Evolutionary conservation across 768 basidiomycete genomes (phyloP).

Genomic region (Cyclocybe aegerita): DNA sequence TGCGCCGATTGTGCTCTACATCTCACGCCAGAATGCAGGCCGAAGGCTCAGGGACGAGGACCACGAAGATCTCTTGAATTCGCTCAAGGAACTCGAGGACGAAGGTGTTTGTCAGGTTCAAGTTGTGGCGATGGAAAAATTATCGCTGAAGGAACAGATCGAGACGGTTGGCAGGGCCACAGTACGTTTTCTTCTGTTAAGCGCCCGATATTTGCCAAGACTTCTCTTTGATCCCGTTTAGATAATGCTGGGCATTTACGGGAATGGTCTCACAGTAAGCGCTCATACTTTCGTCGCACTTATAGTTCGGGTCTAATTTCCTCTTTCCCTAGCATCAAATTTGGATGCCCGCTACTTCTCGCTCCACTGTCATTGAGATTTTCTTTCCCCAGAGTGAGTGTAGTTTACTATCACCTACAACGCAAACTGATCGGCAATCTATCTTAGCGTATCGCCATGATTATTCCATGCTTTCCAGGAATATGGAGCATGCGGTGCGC

Average conservation of each 20-base stretch:
- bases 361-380: constrained; percentile 70
- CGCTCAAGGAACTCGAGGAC: constrained; percentile 46
- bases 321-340: constrained; percentile 46
- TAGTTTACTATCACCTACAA: neutral
- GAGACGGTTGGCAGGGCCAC: constrained; percentile 59
- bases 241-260: constrained; percentile 59
- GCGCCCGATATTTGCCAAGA: neutral
- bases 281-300: neutral
- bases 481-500: constrained; percentile 39
- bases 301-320: neutral
- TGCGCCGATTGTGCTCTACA: constrained; percentile 42
- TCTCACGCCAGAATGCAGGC: constrained; percentile 53
- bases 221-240: neutral
- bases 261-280: constrained; percentile 62
- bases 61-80: constrained; percentile 47
- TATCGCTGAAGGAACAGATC: constrained; percentile 64
- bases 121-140: constrained; percentile 32
- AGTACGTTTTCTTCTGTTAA: constrained; percentile 27
- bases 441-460: constrained; percentile 33
- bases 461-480: constrained; percentile 40
- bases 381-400: constrained; percentile 54
- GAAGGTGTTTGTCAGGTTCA: constrained; percentile 54
- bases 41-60: constrained; percentile 42
- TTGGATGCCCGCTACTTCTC: constrained; percentile 64
- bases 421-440: neutral